phyloP scores from a whole-genome alignment of 1,139 yeast species.

The Pichia sp. region DNA sequence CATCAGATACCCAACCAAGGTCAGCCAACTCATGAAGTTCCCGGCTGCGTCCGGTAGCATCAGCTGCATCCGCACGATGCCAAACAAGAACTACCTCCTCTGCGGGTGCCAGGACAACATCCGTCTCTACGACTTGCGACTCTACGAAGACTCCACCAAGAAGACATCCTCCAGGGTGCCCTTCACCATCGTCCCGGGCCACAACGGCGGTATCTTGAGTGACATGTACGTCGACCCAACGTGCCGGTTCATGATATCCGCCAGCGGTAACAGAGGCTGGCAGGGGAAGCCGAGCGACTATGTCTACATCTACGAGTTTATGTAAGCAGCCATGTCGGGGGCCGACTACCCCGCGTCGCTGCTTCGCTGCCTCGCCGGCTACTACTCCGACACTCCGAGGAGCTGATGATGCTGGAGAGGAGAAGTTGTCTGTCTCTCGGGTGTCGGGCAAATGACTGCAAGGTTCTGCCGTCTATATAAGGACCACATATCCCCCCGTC shows the following conservation, averaged over 20 bases:
- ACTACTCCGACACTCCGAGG: conserved; percentile 10
- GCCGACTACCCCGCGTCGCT: conserved; percentile 8
- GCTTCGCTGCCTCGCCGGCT: too few relatives aligned
- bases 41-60: conserved; percentile 94
- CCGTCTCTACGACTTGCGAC: conserved; percentile 72
- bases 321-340: conserved; percentile 2
- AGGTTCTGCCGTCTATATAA: too few relatives aligned
- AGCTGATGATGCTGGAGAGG: conserved; percentile 1
- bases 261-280: conserved; percentile 98
- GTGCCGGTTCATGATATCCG: conserved; percentile 82
- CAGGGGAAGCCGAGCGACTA: conserved; percentile 79
- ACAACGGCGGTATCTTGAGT: conserved; percentile 55
- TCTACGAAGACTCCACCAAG: conserved; percentile 36
- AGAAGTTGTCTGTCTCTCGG: too few relatives aligned
- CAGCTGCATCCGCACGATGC: conserved; percentile 75
- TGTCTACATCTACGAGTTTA: conserved; percentile 75
- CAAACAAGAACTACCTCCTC: conserved; percentile 72
- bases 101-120: conserved; percentile 93
- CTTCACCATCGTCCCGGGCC: conserved; percentile 62
- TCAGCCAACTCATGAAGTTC: conserved; percentile 61
- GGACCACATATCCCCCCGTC: not conserved
- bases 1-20: conserved; percentile 42
- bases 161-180: conserved; percentile 39
- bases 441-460: too few relatives aligned
- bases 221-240: conserved; percentile 78